These are phyloP conservation scores for Blastomyces parvus DNA, from an alignment of 2,329 filamentous ascomycete species.

Conservation along the genomic window DNA sequence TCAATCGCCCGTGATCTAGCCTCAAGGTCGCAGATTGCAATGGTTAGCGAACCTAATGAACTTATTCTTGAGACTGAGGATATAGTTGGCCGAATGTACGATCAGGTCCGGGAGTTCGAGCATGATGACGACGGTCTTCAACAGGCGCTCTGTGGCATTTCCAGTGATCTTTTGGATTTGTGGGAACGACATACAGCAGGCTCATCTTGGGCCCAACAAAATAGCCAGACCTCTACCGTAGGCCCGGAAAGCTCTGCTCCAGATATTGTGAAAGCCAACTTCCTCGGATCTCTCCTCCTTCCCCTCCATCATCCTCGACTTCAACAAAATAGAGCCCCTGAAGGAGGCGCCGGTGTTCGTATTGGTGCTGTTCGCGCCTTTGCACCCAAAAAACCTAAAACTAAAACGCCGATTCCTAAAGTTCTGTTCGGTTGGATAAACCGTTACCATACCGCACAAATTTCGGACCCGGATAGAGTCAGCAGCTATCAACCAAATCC, in stretches of 20 bases:
- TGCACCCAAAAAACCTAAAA: slow-evolving; percentile 22
- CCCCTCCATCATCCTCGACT: slow-evolving; percentile 63
- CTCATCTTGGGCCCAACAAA: slow-evolving; percentile 34
- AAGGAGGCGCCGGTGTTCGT: slow-evolving; percentile 20
- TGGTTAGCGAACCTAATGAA: slow-evolving; percentile 58
- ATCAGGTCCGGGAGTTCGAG: slow-evolving; percentile 29
- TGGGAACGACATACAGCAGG: slow-evolving; percentile 26
- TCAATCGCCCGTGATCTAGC: slow-evolving; percentile 63
- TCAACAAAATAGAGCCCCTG: slow-evolving; percentile 17
- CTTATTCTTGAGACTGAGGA: slow-evolving; percentile 69
- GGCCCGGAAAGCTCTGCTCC: slow-evolving; percentile 55
- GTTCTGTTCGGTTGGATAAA: slow-evolving; percentile 77
- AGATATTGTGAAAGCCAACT: slow-evolving; percentile 65
- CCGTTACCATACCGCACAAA: slow-evolving; percentile 61
- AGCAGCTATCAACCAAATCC: slow-evolving; percentile 59
- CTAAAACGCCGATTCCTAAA: slow-evolving; percentile 52
- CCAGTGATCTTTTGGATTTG: slow-evolving; percentile 26
- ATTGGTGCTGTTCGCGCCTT: slow-evolving; percentile 22
- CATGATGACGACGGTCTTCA: slow-evolving; percentile 26
- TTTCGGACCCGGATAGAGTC: slow-evolving; percentile 57
- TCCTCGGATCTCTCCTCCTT: slow-evolving; percentile 66
- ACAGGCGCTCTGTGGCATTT: slow-evolving; percentile 26
- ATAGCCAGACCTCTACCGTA: slow-evolving; percentile 47
- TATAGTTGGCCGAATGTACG: slow-evolving; percentile 56
- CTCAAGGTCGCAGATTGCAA: slow-evolving; percentile 47